Evolutionary conservation across 257 asterid species (phyloP).

Genomic region (Solanum megistacrolobum): DNA sequence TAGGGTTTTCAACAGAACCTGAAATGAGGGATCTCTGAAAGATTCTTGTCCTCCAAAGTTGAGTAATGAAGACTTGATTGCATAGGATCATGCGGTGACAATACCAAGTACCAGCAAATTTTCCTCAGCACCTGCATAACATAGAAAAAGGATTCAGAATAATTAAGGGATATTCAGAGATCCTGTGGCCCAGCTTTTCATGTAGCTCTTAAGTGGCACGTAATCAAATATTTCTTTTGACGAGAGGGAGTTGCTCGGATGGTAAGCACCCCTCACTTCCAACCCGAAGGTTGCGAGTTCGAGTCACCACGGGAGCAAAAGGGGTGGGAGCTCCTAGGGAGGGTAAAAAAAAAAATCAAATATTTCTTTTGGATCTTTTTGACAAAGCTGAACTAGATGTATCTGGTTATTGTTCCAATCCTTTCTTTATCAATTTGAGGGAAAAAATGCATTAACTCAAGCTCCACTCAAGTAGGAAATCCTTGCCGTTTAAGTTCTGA

Average conservation of each 20-base stretch:
- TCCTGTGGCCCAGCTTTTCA: background rate
- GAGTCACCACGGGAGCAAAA: too few relatives aligned
- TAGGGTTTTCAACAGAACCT: constrained; percentile 21
- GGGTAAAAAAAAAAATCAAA: background rate
- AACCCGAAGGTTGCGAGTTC: too few relatives aligned
- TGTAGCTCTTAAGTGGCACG: background rate
- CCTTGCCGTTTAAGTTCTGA: background rate
- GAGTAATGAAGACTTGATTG: constrained; percentile 93
- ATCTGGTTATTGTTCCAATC: background rate
- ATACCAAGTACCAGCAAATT: constrained; percentile 89
- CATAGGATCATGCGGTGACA: constrained; percentile 92
- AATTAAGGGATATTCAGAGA: background rate
- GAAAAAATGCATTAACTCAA: background rate
- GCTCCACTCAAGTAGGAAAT: background rate
- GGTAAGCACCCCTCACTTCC: too few relatives aligned
- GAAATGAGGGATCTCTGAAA: constrained; percentile 87
- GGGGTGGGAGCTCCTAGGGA: too few relatives aligned
- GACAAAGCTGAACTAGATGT: background rate
- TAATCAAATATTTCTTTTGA: background rate
- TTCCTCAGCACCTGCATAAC: constrained; percentile 68
- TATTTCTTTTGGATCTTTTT: background rate
- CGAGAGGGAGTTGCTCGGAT: too few relatives aligned
- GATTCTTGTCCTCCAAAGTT: constrained; percentile 91
- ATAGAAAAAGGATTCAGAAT: background rate
- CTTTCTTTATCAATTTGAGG: background rate